These are phyloP conservation scores for Cucumis cinereus DNA, from an alignment of 306 rosid genomes.

Conservation along the genomic window DNA sequence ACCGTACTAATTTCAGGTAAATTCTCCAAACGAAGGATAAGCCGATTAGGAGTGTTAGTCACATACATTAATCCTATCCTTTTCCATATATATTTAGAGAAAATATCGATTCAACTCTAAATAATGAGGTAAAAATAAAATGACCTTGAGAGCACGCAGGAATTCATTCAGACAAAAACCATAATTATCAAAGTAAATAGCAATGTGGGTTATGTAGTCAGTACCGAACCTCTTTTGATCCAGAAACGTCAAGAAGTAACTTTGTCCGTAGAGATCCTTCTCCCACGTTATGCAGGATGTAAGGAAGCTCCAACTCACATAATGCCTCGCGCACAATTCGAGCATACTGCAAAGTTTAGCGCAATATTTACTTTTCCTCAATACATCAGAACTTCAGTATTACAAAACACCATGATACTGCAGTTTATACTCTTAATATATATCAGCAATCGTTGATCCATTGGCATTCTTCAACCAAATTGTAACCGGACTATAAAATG, in stretches of 20 bases:
- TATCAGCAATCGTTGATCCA: not conserved
- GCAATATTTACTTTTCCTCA: not conserved
- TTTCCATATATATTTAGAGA: not conserved
- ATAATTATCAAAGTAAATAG: not conserved
- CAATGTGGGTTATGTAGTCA: not conserved
- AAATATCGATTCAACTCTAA: not conserved
- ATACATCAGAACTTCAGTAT: not conserved
- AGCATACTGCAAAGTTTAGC: constrained; percentile 32
- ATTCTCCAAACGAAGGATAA: not conserved
- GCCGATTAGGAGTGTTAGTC: too few relatives aligned
- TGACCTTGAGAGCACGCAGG: not conserved
- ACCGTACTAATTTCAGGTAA: too few relatives aligned
- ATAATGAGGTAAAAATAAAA: not conserved
- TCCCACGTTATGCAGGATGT: constrained; percentile 77
- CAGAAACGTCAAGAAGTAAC: constrained; percentile 40
- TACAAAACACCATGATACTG: not conserved
- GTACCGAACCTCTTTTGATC: constrained; percentile 59
- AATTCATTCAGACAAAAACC: not conserved
- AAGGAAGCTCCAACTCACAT: constrained; percentile 93
- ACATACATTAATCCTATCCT: not conserved
- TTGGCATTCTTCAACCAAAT: not conserved
- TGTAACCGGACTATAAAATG: not conserved
- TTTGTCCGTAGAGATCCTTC: constrained; percentile 50
- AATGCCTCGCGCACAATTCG: constrained; percentile 88
- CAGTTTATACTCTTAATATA: not conserved